Percentiles rank a stretch among this genome's conserved stretches.
Conservation (phyloP, 495 filamentous ascomycete species). For the Aspergillus nanangensis region DNA sequence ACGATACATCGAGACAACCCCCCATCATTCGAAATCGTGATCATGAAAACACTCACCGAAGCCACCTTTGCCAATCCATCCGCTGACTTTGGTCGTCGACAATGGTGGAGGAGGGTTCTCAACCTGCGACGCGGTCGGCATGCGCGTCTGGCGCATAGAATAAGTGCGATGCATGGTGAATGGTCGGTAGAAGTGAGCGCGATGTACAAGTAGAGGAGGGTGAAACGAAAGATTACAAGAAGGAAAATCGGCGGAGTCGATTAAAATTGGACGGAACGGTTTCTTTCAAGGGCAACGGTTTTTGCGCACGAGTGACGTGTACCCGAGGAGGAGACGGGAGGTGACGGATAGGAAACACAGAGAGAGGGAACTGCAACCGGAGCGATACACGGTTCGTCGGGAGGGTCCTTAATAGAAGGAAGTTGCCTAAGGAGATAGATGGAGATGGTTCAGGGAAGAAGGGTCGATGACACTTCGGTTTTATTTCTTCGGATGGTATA, state of each 20-base stretch:
- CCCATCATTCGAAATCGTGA: conserved; percentile 7
- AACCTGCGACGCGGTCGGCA: conserved; percentile 82
- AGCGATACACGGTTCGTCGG: conserved; percentile 13
- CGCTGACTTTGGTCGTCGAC: conserved; percentile 82
- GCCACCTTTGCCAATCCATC: conserved; percentile 80
- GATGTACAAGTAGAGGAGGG: conserved; percentile 11
- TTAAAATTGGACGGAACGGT: conserved; percentile 7
- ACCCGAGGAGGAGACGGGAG: conserved; percentile 21
- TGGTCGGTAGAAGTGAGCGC: conserved; percentile 3
- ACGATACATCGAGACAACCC: conserved; percentile 8
- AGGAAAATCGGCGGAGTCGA: conserved; percentile 5
- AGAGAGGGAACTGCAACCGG: conserved; percentile 24
- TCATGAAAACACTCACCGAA: conserved; percentile 59
- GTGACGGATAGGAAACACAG: conserved; percentile 24
- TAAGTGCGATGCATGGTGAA: conserved; percentile 91
- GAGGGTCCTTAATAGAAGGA: conserved; percentile 5
- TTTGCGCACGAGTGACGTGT: conserved; percentile 43
- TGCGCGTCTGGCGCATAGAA: conserved; percentile 94
- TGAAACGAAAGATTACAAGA: conserved; percentile 8
- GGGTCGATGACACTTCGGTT: conserved; percentile 4
- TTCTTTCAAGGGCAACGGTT: conserved; percentile 11
- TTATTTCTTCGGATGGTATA: not conserved
- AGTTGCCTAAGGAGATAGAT: not conserved
- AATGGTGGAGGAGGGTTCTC: conserved; percentile 92
- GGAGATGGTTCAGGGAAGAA: not conserved